A percentile compares a stretch with the other conserved stretches of the same genome.
phyloP scores from a whole-genome alignment of 768 basidiomycete species.

The Leccinum truebloodii region DNA sequence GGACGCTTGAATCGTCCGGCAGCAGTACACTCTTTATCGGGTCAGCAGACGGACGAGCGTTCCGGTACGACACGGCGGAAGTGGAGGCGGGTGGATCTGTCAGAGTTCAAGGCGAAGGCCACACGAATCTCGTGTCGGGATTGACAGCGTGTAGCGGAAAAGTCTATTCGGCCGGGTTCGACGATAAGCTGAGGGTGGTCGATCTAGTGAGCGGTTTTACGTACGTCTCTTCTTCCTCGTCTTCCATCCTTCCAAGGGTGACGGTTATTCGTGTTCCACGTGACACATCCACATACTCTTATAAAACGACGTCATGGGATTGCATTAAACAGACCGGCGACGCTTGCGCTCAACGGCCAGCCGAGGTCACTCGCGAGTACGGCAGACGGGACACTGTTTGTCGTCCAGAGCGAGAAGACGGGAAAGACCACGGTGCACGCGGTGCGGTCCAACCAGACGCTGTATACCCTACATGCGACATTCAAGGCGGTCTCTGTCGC shows the following conservation, averaged over 20 bases:
- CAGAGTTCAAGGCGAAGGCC: conserved; percentile 62
- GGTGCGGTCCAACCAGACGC: conserved; percentile 67
- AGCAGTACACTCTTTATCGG: conserved; percentile 75
- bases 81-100: conserved; percentile 20
- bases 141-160: conserved; percentile 53
- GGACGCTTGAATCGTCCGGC: conserved; percentile 39
- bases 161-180: conserved; percentile 74
- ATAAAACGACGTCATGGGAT: not conserved
- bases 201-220: conserved; percentile 35
- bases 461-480: conserved; percentile 54
- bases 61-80: conserved; percentile 53
- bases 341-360: conserved; percentile 56
- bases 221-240: conserved; percentile 22
- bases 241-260: not conserved
- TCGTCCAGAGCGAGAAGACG: conserved; percentile 47
- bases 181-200: conserved; percentile 77
- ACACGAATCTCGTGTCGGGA: conserved; percentile 68
- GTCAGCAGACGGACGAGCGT: conserved; percentile 74
- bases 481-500: conserved; percentile 61
- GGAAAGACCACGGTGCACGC: conserved; percentile 54
- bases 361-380: conserved; percentile 65
- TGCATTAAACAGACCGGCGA: conserved; percentile 46
- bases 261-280: not conserved
- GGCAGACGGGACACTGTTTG: conserved; percentile 64
- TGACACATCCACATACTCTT: not conserved